These are phyloP conservation scores for Halophytophthora polymorphica DNA, from an alignment of 352 stramenopile species.

Conservation along the genomic window DNA sequence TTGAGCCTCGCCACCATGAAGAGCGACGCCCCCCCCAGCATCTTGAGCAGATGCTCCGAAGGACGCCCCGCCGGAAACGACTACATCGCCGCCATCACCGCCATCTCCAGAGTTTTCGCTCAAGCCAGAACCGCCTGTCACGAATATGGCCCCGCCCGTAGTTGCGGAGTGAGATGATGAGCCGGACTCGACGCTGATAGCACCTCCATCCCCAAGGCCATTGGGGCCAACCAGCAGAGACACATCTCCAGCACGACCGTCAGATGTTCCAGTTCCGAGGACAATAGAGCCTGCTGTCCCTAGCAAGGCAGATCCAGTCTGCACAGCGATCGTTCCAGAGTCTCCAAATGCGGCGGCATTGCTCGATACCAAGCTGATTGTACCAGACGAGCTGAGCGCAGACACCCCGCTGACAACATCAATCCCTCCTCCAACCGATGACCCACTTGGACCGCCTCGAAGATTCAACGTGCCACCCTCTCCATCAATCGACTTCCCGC, in stretches of 20 bases:
- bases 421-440: conserved; percentile 41
- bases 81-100: conserved; percentile 56
- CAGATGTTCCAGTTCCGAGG: conserved; percentile 42
- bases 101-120: conserved; percentile 74
- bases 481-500: conserved; percentile 39
- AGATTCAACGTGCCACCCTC: conserved; percentile 32
- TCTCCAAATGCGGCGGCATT: conserved; percentile 34
- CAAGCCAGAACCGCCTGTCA: conserved; percentile 47
- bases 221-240: conserved; percentile 38
- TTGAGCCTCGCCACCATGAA: conserved; percentile 48
- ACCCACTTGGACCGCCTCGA: conserved; percentile 33
- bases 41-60: conserved; percentile 54
- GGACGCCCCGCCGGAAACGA: conserved; percentile 47
- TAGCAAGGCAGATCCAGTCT: conserved; percentile 33
- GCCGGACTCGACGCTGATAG: conserved; percentile 47
- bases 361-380: conserved; percentile 34
- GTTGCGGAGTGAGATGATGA: conserved; percentile 42
- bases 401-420: conserved; percentile 41
- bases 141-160: conserved; percentile 43
- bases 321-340: conserved; percentile 35
- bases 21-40: conserved; percentile 38
- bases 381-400: conserved; percentile 40
- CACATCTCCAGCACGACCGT: conserved; percentile 36
- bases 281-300: conserved; percentile 39
- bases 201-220: conserved; percentile 44